Base-by-base conservation (phyloP, 2,329 filamentous ascomycete species). In the Ophidiomyces ophidiicola region DNA sequence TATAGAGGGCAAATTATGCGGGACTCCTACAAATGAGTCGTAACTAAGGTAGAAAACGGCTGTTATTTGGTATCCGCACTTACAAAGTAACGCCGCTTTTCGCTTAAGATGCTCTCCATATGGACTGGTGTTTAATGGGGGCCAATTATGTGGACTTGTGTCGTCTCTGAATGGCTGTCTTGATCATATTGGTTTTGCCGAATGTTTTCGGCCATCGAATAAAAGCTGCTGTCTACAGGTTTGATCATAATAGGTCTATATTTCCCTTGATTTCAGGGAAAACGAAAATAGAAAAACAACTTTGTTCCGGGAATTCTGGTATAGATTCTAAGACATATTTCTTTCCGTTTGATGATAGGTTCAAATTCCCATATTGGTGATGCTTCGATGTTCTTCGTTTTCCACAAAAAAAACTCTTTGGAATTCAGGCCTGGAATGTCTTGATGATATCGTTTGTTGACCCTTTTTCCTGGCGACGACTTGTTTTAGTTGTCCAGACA, bases 301-400 rank as follows among this genome's bases (percentile, higher is more conserved):
- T 6, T n/a, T n/a, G n/a, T n/a, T n/a, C 28, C 12, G n/a, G 8
- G 21, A 5, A 29, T 24, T 33, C 20, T 30, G 23, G 21, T 39
- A 18, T 28, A 28, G 24, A 32, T 25, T 21, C 12, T 20, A 20
- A 28, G 6, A 11, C 12, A 10, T 26, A 8, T 26, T 11, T 32
- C 18, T 6, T 32, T 25, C 21, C 11, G 17, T 33, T 28, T n/a
- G 37, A 39, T 33, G 30, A 39, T 31, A n/a, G n/a, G 28, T n/a
- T 33, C 11, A n/a, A n/a, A n/a, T n/a, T 29, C 21, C n/a, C 32
- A 39, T 32, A 19, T 38, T 25, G 12, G 28, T 21, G 17, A 32
- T 32, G 23, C 29, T 21, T 28, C 21, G 12, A 33, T 26, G 37
- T 33, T 24, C 7, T 21, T 28, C 18, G 11, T 15, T 24, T 38